These are phyloP conservation scores for Monilinia aucupariae DNA, from an alignment of 2,329 filamentous ascomycete species.

Conservation along the genomic window DNA sequence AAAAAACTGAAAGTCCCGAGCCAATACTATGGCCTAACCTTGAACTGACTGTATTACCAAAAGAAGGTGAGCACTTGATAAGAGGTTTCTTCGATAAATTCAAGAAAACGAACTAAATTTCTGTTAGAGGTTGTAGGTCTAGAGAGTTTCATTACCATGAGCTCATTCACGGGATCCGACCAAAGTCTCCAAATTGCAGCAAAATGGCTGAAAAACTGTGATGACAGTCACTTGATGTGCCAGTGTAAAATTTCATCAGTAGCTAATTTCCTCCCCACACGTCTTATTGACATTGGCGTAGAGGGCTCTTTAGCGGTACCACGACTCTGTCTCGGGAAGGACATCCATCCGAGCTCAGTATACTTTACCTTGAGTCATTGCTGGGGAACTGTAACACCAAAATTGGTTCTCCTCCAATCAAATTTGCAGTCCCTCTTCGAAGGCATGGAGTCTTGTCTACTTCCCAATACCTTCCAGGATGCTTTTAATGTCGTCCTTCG, in stretches of 20 bases:
- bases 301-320: not conserved
- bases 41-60: not conserved
- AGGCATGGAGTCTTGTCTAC: not conserved
- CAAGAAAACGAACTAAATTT: rapidly evolving
- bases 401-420: not conserved
- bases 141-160: not conserved
- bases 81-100: not conserved
- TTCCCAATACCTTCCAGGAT: not conserved
- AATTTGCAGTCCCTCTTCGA: not conserved
- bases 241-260: not conserved
- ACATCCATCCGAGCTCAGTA: not conserved
- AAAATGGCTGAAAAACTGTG: not conserved
- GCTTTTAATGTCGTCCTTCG: not conserved
- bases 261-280: not conserved
- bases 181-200: not conserved
- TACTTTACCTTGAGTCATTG: not conserved
- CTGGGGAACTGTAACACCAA: rapidly evolving
- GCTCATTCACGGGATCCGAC: not conserved
- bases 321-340: not conserved
- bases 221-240: not conserved
- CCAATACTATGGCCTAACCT: too few relatives aligned
- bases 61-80: not conserved
- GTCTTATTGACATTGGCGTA: not conserved
- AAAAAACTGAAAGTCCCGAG: too few relatives aligned
- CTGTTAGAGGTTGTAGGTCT: not conserved